Conservation (phyloP, 306 rosid species). For the Trifolium dubium region DNA sequence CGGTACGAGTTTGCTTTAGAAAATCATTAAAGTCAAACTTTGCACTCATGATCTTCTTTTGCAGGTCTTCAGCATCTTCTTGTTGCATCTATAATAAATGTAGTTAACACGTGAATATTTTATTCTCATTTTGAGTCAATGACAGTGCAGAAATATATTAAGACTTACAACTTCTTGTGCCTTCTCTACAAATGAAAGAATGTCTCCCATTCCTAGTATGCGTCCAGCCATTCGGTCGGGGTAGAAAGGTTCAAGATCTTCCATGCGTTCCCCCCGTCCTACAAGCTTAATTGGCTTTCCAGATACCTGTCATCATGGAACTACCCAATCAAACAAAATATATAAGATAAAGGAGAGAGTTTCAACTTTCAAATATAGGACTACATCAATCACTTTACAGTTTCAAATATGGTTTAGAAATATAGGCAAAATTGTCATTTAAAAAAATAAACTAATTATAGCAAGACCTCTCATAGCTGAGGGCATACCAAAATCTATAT, state of each 20-base stretch:
- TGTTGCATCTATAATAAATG: constrained; percentile 69
- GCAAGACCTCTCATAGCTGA: constrained; percentile 11
- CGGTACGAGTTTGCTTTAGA: constrained; percentile 93
- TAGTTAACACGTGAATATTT: constrained; percentile 28
- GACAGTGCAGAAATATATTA: constrained; percentile 21
- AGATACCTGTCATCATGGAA: constrained; percentile 70
- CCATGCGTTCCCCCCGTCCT: constrained; percentile 98
- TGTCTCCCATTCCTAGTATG: constrained; percentile 98
- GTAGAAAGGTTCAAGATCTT: constrained; percentile 98
- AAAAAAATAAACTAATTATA: constrained; percentile 32
- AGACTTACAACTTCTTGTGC: constrained; percentile 95
- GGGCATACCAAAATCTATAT: constrained; percentile 20
- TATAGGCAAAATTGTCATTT: constrained; percentile 2
- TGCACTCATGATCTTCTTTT: constrained; percentile 98
- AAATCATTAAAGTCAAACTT: constrained; percentile 98
- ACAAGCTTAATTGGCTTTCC: constrained; percentile 99
- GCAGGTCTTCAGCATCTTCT: constrained; percentile 98
- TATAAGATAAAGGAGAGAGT: not conserved
- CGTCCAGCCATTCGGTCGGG: constrained; percentile 99
- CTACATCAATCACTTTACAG: constrained; percentile 28
- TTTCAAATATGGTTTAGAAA: constrained; percentile 16
- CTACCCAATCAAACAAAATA: constrained; percentile 19
- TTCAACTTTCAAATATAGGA: constrained; percentile 14
- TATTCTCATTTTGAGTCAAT: constrained; percentile 14
- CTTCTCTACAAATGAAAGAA: constrained; percentile 96